Conservation (phyloP, 352 stramenopile species). For the Phytopythium ostracodes region DNA sequence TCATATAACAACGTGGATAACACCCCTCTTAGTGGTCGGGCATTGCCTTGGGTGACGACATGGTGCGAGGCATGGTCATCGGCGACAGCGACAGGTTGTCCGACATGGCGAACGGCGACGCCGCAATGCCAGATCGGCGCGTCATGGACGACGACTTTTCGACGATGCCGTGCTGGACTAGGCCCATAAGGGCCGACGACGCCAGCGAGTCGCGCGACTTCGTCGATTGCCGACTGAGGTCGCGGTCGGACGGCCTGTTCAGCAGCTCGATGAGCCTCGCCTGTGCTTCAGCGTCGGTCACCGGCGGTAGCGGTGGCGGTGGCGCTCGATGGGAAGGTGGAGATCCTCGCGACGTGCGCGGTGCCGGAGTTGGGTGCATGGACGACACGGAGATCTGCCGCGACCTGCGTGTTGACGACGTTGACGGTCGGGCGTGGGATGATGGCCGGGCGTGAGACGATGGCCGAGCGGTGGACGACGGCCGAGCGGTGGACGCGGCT, state of each 20-base stretch:
- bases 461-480: background rate
- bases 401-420: background rate
- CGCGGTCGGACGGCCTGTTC: slow-evolving; percentile 1
- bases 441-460: background rate
- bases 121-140: background rate
- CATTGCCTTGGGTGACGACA: background rate
- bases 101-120: slow-evolving; percentile 2
- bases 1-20: background rate
- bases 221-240: background rate
- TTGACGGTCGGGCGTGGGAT: background rate
- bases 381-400: slow-evolving; percentile 2
- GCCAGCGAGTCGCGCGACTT: slow-evolving; percentile 3
- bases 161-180: slow-evolving; percentile 2
- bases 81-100: slow-evolving; percentile 5
- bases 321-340: background rate
- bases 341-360: background rate
- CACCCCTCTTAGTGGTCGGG: background rate
- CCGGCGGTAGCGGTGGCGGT: background rate
- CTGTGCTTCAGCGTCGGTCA: background rate
- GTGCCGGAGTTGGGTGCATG: background rate
- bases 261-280: slow-evolving; percentile 5
- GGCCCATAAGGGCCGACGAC: slow-evolving; percentile 1
- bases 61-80: background rate
- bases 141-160: background rate
- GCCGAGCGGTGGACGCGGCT: background rate